Percentiles rank a stretch among this genome's conserved stretches.
Evolutionary conservation across 2,329 filamentous ascomycete genomes (phyloP).

Genomic region (Sporothrix luriei): DNA sequence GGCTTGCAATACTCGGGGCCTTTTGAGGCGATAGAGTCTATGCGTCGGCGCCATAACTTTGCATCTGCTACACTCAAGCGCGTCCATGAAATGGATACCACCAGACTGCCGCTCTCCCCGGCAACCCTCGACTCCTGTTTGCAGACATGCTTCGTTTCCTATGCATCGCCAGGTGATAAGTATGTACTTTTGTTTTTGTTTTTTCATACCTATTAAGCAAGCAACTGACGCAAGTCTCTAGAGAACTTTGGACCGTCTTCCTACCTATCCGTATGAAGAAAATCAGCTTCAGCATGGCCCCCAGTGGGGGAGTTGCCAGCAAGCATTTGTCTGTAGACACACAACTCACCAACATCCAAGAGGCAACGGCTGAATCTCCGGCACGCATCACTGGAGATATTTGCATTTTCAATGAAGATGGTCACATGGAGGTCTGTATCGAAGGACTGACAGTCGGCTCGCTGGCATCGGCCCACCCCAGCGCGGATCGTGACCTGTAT

Average conservation of each 20-base stretch:
- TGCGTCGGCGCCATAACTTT: slow-evolving; percentile 45
- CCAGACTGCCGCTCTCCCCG: slow-evolving; percentile 45
- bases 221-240: slow-evolving; percentile 26
- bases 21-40: slow-evolving; percentile 43
- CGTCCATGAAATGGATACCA: slow-evolving; percentile 45
- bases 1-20: slow-evolving; percentile 48
- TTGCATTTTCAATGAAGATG: slow-evolving; percentile 41
- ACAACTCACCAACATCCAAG: slow-evolving; percentile 40
- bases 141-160: slow-evolving; percentile 48
- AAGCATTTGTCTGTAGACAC: slow-evolving; percentile 41
- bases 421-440: slow-evolving; percentile 43
- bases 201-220: not conserved
- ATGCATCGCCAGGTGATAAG: slow-evolving; percentile 47
- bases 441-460: slow-evolving; percentile 43
- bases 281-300: slow-evolving; percentile 46
- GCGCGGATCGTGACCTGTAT: slow-evolving; percentile 45
- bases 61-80: slow-evolving; percentile 42
- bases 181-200: slow-evolving; percentile 34
- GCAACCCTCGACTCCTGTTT: slow-evolving; percentile 49
- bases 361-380: slow-evolving; percentile 36
- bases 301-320: not conserved
- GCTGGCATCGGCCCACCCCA: slow-evolving; percentile 40
- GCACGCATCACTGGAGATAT: slow-evolving; percentile 46
- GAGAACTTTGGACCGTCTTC: slow-evolving; percentile 49
- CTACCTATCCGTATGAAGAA: slow-evolving; percentile 44